These are phyloP conservation scores for Solanum sejunctum DNA, from an alignment of 257 asterid species.

Conservation along the genomic window DNA sequence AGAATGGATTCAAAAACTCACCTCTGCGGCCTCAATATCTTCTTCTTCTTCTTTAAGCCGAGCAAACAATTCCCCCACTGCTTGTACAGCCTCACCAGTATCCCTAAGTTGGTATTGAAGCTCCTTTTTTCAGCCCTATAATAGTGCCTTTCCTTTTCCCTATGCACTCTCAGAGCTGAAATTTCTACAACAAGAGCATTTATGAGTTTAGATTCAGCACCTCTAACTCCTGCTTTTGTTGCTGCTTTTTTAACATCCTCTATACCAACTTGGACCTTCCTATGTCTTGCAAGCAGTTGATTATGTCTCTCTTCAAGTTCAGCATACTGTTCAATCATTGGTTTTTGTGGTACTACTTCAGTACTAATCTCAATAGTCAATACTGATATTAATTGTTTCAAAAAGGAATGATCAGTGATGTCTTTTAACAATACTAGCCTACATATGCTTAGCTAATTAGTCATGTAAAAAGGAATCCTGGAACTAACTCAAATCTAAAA, in stretches of 20 bases:
- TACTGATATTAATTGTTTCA: too few relatives aligned
- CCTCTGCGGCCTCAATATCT: conserved; percentile 78
- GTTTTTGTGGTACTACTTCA: not conserved
- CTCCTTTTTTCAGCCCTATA: conserved; percentile 76
- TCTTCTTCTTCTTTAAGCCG: conserved; percentile 93
- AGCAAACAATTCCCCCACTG: conserved; percentile 89
- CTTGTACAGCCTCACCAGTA: conserved; percentile 98
- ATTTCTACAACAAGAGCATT: conserved; percentile 83
- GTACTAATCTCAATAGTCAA: too few relatives aligned
- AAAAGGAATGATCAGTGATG: not conserved
- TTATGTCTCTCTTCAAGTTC: conserved; percentile 95
- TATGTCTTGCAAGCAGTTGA: conserved; percentile 71
- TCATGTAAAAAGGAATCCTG: not conserved
- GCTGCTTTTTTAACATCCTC: conserved; percentile 96
- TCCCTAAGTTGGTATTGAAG: conserved; percentile 93
- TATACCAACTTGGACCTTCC: conserved; percentile 80
- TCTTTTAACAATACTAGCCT: not conserved
- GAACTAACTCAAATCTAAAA: not conserved
- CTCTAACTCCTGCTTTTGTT: conserved; percentile 80
- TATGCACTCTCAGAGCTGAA: conserved; percentile 64
- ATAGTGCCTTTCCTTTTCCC: conserved; percentile 75
- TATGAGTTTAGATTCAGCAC: conserved; percentile 80
- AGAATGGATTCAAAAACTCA: conserved; percentile 18
- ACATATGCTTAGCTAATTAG: not conserved
- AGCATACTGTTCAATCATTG: conserved; percentile 90